These are phyloP conservation scores for Volvariella surrecta DNA, from an alignment of 1,284 basidiomycete species.

Conservation along the genomic window DNA sequence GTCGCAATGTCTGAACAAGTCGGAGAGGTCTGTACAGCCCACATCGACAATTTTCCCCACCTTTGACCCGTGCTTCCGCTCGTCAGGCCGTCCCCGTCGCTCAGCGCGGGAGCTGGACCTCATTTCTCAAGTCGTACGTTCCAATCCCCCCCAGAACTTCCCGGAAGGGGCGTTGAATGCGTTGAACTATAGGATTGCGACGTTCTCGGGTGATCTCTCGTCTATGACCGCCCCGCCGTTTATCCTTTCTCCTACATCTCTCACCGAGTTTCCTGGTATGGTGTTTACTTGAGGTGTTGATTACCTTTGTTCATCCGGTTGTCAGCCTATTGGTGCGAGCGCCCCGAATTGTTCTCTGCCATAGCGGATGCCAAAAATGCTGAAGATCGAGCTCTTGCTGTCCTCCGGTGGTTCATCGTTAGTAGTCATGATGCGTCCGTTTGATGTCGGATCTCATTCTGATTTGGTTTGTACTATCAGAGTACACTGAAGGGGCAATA, in stretches of 20 bases:
- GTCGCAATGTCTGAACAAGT: slow-evolving; percentile 15
- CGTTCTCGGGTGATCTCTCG: slow-evolving; percentile 88
- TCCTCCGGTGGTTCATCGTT: slow-evolving; percentile 89
- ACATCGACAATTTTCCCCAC: not conserved
- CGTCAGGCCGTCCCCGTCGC: slow-evolving; percentile 59
- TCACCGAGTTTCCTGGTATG: slow-evolving; percentile 84
- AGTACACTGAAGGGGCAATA: slow-evolving; percentile 93
- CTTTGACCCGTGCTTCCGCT: not conserved
- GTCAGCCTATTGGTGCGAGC: slow-evolving; percentile 88
- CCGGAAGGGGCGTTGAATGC: slow-evolving; percentile 3
- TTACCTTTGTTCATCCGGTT: slow-evolving; percentile 7
- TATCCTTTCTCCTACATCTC: slow-evolving; percentile 79
- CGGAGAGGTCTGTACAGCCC: slow-evolving; percentile 28
- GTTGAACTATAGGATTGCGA: slow-evolving; percentile 49
- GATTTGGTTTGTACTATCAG: slow-evolving; percentile 21
- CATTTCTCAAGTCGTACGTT: slow-evolving; percentile 75
- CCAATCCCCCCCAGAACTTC: not conserved
- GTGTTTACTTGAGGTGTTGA: slow-evolving; percentile 1
- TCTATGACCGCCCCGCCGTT: slow-evolving; percentile 93
- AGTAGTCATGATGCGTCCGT: slow-evolving; percentile 17
- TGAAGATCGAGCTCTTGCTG: slow-evolving; percentile 66
- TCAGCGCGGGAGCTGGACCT: slow-evolving; percentile 70
- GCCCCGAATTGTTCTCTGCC: slow-evolving; percentile 74
- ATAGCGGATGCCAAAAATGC: slow-evolving; percentile 72
- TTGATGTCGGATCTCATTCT: not conserved